These are phyloP conservation scores for Ophiostoma pallidulum DNA, from an alignment of 2,329 filamentous ascomycete genomes.

Conservation along the genomic window DNA sequence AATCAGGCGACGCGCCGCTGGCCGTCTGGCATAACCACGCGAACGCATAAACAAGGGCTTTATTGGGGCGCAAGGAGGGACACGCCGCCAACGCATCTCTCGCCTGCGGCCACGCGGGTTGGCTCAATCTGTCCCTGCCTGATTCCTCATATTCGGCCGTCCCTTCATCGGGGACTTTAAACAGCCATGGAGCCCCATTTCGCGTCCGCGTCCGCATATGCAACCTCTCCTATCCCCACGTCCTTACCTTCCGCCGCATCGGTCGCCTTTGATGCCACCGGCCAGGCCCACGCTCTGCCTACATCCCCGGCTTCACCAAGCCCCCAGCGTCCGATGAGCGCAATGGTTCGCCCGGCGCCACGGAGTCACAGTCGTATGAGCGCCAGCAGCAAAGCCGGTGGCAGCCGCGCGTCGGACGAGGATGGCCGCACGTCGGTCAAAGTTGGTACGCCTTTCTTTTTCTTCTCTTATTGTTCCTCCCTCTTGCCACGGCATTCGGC, in stretches of 20 bases:
- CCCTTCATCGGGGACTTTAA: not conserved
- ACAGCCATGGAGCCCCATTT: constrained; percentile 11
- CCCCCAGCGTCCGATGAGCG: constrained; percentile 67
- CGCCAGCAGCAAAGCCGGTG: constrained; percentile 65
- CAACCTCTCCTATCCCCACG: not conserved
- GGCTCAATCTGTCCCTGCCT: constrained; percentile 1
- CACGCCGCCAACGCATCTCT: constrained; percentile 13
- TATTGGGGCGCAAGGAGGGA: constrained; percentile 3
- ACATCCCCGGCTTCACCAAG: constrained; percentile 50
- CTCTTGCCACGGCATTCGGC: not conserved
- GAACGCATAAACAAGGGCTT: not conserved
- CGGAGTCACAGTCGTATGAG: constrained; percentile 80
- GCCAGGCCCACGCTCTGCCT: not conserved
- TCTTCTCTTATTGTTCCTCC: not conserved
- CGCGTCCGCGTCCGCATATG: not conserved
- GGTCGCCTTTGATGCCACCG: not conserved
- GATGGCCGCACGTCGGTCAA: constrained; percentile 85
- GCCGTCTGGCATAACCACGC: not conserved
- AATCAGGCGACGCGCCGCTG: not conserved
- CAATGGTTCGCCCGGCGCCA: constrained; percentile 62
- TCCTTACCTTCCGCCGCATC: constrained; percentile 1
- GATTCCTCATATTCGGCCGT: not conserved
- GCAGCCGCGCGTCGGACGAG: constrained; percentile 81
- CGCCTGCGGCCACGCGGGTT: constrained; percentile 10
- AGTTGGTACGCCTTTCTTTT: constrained; percentile 64